Conservation (phyloP, 140 eudicot species). For the Stevia rebaudiana region DNA sequence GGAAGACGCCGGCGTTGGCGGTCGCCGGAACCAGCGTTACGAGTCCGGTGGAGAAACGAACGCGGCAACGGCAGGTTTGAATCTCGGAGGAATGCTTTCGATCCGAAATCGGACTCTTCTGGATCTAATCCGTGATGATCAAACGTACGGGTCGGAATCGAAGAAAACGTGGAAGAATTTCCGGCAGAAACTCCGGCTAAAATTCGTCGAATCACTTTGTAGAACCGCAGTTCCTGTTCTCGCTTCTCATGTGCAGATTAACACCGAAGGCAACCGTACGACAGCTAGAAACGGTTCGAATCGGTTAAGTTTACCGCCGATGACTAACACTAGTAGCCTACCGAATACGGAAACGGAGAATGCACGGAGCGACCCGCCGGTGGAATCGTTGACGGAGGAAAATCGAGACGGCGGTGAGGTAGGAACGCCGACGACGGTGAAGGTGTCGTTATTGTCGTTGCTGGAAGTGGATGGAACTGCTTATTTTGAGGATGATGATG, state of each 20-base stretch:
- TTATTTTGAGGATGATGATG: constrained; percentile 41
- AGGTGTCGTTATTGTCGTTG: constrained; percentile 73
- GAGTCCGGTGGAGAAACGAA: constrained; percentile 17
- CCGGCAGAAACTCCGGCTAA: constrained; percentile 48
- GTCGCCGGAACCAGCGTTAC: background rate
- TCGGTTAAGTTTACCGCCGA: constrained; percentile 13
- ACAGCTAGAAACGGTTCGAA: constrained; percentile 6
- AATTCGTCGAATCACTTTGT: constrained; percentile 45
- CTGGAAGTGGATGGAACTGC: constrained; percentile 60
- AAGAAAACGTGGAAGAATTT: constrained; percentile 43
- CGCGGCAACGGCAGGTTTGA: constrained; percentile 27
- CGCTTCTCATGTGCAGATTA: constrained; percentile 39
- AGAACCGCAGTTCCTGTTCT: constrained; percentile 25
- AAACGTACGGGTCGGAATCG: constrained; percentile 17
- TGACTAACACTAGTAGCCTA: background rate
- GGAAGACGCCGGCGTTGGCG: constrained; percentile 37
- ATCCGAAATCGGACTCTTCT: constrained; percentile 45
- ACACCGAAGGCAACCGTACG: constrained; percentile 11
- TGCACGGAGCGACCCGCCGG: constrained; percentile 4
- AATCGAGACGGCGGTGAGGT: background rate
- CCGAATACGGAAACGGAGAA: background rate
- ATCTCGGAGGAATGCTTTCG: constrained; percentile 42
- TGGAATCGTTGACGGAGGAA: constrained; percentile 9
- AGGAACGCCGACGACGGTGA: too few species aligned
- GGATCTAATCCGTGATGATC: constrained; percentile 60